Base-by-base conservation (phyloP, 2,329 filamentous ascomycete species). In the Atkinsonella texensis region DNA sequence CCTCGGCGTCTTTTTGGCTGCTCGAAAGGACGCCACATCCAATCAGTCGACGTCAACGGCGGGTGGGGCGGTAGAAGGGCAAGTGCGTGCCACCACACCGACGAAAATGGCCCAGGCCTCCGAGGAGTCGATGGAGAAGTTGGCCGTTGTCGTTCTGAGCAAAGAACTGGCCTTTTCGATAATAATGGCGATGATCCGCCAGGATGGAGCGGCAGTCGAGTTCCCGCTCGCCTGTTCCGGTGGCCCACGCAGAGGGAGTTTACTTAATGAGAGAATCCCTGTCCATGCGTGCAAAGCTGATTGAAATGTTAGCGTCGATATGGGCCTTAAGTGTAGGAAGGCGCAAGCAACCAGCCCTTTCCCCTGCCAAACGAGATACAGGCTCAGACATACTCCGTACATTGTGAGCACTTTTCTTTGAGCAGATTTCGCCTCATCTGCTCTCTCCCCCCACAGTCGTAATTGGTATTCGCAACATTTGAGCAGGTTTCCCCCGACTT, bases 21-120 rank as follows among this genome's bases (percentile, higher is more conserved):
- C 13, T 4, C 13, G 13, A 13, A 35, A 35, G 9, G 6, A 35
- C 33, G 33, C 33, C 33, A 35, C 33, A n/a, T 35, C 49, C 51
- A 53, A 53, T 53, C 50, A 52, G 45, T 39, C 45, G 35, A 39
- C 42, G 3, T 13, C 33, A 35, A 35, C 13, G 33, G 33, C 33
- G 33, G 33, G 33, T 11, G 33, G 33, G 33, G 9, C 13, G 33
- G 9, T 5, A 13, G 6, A 13, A 35, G 33, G 32, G 32, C 32
- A 33, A 33, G 6, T 33, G 32, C n/a, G n/a, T n/a, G n/a, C n/a
- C n/a, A n/a, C n/a, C n/a, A n/a, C n/a, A n/a, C n/a, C n/a, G n/a
- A n/a, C n/a, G n/a, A n/a, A n/a, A n/a, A n/a, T n/a, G n/a, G n/a
- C n/a, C n/a, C n/a, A n/a, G 32, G 32, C 32, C 6, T 7, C 32